Percentiles rank a stretch among this genome's conserved stretches.
These are phyloP conservation scores for Colletotrichum abscissum DNA, from an alignment of 2,329 filamentous ascomycete genomes.

Conservation along the genomic window DNA sequence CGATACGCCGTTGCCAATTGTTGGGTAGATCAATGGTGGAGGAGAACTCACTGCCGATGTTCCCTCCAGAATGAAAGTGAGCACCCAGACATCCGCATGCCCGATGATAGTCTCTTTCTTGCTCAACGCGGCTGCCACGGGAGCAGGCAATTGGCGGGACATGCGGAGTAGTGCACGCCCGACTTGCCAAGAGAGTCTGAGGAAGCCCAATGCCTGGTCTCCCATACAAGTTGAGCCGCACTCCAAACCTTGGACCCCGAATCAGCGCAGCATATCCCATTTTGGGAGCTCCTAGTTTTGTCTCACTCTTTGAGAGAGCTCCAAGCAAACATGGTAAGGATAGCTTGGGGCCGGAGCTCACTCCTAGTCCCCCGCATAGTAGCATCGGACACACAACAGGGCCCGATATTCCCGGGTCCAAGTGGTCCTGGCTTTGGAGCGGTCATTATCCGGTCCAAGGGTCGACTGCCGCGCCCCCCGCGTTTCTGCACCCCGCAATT, in stretches of 20 bases:
- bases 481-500: slow-evolving; percentile 34
- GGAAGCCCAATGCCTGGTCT: not conserved
- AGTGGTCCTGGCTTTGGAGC: not conserved
- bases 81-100: slow-evolving; percentile 14
- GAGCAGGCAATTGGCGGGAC: not conserved
- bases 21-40: not conserved
- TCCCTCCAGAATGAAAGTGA: not conserved
- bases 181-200: not conserved
- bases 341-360: not conserved
- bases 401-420: slow-evolving; percentile 17
- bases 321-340: not conserved
- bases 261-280: not conserved
- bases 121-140: not conserved
- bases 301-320: not conserved
- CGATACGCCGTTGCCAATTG: not conserved
- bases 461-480: slow-evolving; percentile 23
- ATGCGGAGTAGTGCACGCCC: not conserved
- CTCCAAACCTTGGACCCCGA: not conserved
- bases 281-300: slow-evolving; percentile 20
- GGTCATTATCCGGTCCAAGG: slow-evolving; percentile 10
- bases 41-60: slow-evolving; percentile 19
- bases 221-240: slow-evolving; percentile 13
- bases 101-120: slow-evolving; percentile 8
- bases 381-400: not conserved
- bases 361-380: not conserved